phyloP scores from a whole-genome alignment of 2,329 filamentous ascomycete species.

The Diaporthe citrichinensis region DNA sequence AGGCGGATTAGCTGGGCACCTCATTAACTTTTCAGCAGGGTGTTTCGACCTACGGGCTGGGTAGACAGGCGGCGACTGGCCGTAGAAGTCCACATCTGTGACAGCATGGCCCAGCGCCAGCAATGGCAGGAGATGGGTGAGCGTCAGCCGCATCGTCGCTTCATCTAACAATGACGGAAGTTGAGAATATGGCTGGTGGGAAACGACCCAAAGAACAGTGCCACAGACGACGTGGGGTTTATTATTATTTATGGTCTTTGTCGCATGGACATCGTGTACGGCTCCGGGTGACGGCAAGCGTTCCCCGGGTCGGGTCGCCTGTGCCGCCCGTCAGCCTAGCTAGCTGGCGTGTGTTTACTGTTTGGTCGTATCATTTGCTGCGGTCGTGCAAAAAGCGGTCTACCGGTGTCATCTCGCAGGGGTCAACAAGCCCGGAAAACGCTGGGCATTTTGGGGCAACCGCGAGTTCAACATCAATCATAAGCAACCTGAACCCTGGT shows the following conservation, averaged over 20 bases:
- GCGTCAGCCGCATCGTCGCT: conserved; percentile 15
- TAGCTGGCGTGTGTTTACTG: neutral
- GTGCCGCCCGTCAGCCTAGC: neutral
- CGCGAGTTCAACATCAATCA: neutral
- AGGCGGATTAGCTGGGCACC: neutral
- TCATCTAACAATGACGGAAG: neutral
- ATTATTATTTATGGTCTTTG: neutral
- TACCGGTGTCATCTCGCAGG: conserved; percentile 15
- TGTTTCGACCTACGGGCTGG: conserved; percentile 43
- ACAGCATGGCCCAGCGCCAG: conserved; percentile 18
- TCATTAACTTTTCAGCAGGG: too few species aligned
- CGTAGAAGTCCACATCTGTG: conserved; percentile 38
- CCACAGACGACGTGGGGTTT: neutral
- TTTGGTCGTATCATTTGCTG: conserved; percentile 6
- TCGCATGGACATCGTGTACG: neutral
- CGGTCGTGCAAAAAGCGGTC: conserved; percentile 21
- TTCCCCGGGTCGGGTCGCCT: conserved; percentile 9
- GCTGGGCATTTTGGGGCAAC: conserved; percentile 2
- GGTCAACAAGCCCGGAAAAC: neutral
- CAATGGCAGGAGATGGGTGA: conserved; percentile 13
- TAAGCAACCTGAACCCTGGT: conserved; percentile 13
- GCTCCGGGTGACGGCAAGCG: neutral
- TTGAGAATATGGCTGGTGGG: neutral
- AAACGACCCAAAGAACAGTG: neutral
- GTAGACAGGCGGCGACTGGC: conserved; percentile 41